Percentiles rank a stretch among this genome's conserved stretches.
phyloP scores from a whole-genome alignment of 163 green algal species.

The Scenedesmus sp. region DNA sequence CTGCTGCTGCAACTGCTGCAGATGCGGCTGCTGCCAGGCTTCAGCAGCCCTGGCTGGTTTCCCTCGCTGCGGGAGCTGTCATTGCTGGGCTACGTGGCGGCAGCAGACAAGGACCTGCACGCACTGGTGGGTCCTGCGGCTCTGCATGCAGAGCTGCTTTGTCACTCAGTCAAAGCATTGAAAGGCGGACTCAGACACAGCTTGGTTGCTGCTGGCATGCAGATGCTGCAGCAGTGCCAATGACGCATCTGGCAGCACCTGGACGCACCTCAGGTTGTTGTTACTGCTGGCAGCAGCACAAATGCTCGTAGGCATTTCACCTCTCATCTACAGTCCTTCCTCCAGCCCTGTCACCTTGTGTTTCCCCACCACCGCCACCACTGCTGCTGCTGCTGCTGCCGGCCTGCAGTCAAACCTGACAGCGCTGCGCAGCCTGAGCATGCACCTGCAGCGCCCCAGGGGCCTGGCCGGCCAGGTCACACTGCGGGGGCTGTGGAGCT shows the following conservation, averaged over 20 bases:
- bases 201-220: not conserved
- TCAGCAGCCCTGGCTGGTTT: constrained; percentile 30
- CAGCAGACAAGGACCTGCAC: constrained; percentile 34
- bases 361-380: not conserved
- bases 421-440: not conserved
- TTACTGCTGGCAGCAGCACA: no score
- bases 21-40: not conserved
- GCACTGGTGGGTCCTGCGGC: not conserved
- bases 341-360: no score
- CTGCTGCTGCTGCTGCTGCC: constrained; percentile 8
- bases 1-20: not conserved
- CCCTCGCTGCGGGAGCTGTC: not conserved
- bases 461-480: constrained; percentile 34
- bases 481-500: constrained; percentile 21
- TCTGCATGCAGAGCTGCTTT: not conserved
- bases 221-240: no score
- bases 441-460: constrained; percentile 28
- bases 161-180: no score
- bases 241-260: no score
- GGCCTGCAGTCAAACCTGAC: constrained; percentile 6
- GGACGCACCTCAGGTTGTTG: no score
- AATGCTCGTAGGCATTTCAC: no score
- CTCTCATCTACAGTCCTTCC: no score
- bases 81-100: constrained; percentile 30
- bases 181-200: no score